Base-by-base conservation (phyloP, 129 eudicot species). In the Lactuca sativa region DNA sequence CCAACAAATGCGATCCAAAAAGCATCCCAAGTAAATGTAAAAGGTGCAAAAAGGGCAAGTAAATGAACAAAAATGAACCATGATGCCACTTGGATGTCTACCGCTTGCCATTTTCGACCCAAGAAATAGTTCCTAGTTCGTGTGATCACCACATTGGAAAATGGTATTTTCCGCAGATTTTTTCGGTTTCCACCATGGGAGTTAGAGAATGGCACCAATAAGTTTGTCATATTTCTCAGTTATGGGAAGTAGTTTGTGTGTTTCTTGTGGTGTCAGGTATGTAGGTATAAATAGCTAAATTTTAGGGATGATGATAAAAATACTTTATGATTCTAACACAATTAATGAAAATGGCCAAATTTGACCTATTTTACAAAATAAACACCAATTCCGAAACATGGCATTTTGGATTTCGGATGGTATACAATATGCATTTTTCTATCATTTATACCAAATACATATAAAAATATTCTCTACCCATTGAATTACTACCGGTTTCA, bases 41-140 rank as follows among this genome's bases (percentile, higher is more conserved):
- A 17, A 4, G 59, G 59, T 55, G 59, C 59, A 55, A 55, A 55
- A 17, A 55, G 59, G 8, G 59, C 59, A 55, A 55, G 59, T 55
- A 17, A 2, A 17, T 55, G 59, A 55, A 55, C 16, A 16, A 10
- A n/a, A 55, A 17, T 40, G 1, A 7, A 16, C 4, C 25, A 7
- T 8, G 3, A 17, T 55, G 25, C 32, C 31, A 17, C 9, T 55
- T 6, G 9, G 4, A 17, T 17, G 4, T 55, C 32, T 3, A 6
- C 3, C 1, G 59, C 2, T 25, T 10, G 21, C 59, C 59, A 55
- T 17, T 17, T 55, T 6, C 59, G 59, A 15, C 32, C 59, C 59
- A 31, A 55, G 7, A 55, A 16, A 25, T 15, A 31, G 33, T 55
- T 55, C 10, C 59, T 55, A 21, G 21, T 55, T 9, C 11, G 16